Base-by-base conservation (phyloP, 2,329 filamentous ascomycete genomes). In the Sarocladium kiliense region DNA sequence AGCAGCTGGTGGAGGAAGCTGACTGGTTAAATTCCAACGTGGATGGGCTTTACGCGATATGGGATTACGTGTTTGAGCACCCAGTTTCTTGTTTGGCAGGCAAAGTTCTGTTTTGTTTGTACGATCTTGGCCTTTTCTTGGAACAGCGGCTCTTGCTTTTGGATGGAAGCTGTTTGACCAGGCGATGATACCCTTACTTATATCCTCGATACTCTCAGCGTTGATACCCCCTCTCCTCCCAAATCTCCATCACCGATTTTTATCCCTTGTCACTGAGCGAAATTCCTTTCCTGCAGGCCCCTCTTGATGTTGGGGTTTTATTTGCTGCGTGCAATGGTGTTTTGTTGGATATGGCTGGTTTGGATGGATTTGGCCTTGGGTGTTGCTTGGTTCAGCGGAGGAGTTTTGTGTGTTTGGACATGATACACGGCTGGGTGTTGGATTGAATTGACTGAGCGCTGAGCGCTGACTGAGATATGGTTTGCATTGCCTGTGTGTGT, bases 1-100 rank as follows among this genome's bases (percentile, higher is more conserved):
- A 80, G 76, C 58, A 82, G 79, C 59, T 83, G 81, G 80, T 84
- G 81, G 81, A 79, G 71, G 69, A 82, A 82, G 71, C 66, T 82
- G 54, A 76, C 75, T 5, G 74, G 75, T 54, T 71, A 59, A 65
- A 55, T 55, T 51, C 49, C 54, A 34, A 34, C 36, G 25, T 44
- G 34, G 36, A n/a, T 55, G 41, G 32, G 30, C 45, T 47, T 25
- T 42, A 39, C 30, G n/a, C n/a, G n/a, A n/a, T n/a, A n/a, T n/a
- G n/a, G n/a, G n/a, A n/a, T n/a, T n/a, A n/a, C n/a, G n/a, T n/a
- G n/a, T n/a, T n/a, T n/a, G n/a, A n/a, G n/a, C n/a, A 47, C 49
- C 36, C 10, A 41, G 7, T 41, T 19, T 25, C 32, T 18, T 27
- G n/a, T 36, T 27, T 30, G 44, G 10, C 21, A 21, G 23, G 44